Conservation (phyloP, 805 yeast species). For the Ogataea naganishii region DNA sequence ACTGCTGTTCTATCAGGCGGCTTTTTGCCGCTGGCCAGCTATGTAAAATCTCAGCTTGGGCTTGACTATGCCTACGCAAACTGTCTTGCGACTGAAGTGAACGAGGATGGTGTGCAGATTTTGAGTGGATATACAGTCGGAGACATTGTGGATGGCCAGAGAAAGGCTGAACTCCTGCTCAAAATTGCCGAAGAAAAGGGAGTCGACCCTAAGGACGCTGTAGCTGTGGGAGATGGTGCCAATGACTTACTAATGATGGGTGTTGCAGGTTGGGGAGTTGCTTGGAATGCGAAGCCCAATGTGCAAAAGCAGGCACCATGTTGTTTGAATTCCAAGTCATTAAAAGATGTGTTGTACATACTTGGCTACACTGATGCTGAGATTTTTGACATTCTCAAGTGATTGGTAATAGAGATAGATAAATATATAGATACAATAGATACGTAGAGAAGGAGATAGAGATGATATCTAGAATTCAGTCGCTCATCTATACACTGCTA, state of each 20-base stretch:
- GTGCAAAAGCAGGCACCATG: conserved; percentile 83
- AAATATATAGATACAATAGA: neutral
- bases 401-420: neutral
- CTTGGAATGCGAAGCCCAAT: conserved; percentile 95
- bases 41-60: conserved; percentile 56
- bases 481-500: conserved; percentile 2
- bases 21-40: conserved; percentile 77
- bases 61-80: conserved; percentile 91
- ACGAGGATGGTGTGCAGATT: conserved; percentile 28
- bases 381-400: conserved; percentile 17
- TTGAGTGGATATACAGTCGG: conserved; percentile 78
- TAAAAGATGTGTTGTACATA: conserved; percentile 71
- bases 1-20: conserved; percentile 94
- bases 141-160: conserved; percentile 75
- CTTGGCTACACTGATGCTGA: conserved; percentile 63
- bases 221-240: conserved; percentile 97
- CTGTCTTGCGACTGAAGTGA: conserved; percentile 38
- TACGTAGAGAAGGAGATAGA: neutral
- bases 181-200: conserved; percentile 49
- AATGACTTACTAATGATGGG: conserved; percentile 92
- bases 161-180: conserved; percentile 65
- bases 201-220: conserved; percentile 43
- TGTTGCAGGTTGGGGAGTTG: conserved; percentile 86
- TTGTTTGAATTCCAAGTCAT: conserved; percentile 62
- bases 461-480: conserved; percentile 3